Evolutionary conservation across 164 flowering plant genomes (phyloP).

Genomic region (Chimonanthus salicifolius): DNA sequence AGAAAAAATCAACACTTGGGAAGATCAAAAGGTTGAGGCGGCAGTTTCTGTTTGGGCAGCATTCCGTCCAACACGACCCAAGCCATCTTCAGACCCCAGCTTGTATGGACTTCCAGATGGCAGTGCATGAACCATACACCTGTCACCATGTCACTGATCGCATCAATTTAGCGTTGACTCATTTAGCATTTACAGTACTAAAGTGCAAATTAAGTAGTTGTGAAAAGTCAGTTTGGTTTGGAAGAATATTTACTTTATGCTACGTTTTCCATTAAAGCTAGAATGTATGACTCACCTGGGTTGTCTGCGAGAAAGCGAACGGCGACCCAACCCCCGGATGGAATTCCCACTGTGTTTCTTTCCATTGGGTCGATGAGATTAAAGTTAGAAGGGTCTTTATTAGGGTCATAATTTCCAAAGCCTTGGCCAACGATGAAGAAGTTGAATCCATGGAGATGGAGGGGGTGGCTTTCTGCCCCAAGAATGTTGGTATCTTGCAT

Average conservation of each 20-base stretch:
- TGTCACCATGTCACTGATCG: not conserved
- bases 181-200: not conserved
- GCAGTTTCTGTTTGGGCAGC: constrained; percentile 40
- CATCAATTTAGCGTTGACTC: not conserved
- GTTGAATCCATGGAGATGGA: constrained; percentile 62
- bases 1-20: constrained; percentile 40
- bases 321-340: constrained; percentile 65
- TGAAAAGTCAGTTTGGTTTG: too few species aligned
- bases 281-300: constrained; percentile 33
- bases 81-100: constrained; percentile 65
- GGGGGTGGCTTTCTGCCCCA: constrained; percentile 62
- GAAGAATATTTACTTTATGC: too few species aligned
- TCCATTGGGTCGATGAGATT: constrained; percentile 60
- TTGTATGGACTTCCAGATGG: constrained; percentile 49
- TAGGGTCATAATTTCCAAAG: constrained; percentile 50
- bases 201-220: too few species aligned
- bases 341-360: constrained; percentile 55
- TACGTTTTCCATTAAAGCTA: too few species aligned
- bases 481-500: constrained; percentile 58
- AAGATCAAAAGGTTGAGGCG: constrained; percentile 55
- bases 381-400: constrained; percentile 36
- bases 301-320: constrained; percentile 59
- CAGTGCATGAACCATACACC: constrained; percentile 77
- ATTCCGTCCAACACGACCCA: constrained; percentile 46
- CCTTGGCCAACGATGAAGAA: constrained; percentile 66